phyloP scores from a whole-genome alignment of 208 protist genomes.

The Leptomonas seymouri region DNA sequence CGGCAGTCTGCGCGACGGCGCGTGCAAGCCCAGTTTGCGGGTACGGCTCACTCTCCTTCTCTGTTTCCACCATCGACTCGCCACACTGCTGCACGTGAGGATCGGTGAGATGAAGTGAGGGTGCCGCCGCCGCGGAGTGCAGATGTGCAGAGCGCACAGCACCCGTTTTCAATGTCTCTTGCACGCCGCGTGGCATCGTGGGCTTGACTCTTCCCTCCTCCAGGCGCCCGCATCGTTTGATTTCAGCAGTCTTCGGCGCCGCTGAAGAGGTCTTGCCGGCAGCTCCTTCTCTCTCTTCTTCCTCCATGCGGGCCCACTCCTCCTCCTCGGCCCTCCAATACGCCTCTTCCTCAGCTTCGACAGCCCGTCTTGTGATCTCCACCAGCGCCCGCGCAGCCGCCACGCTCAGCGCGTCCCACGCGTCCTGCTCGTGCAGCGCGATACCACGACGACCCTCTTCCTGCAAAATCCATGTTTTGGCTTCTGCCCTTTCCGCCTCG shows the following conservation, averaged over 20 bases:
- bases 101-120: too few species aligned
- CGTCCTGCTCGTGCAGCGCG: constrained; percentile 18
- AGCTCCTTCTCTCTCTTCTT: neutral
- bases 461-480: constrained; percentile 5
- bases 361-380: constrained; percentile 19
- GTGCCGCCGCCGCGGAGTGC: too few species aligned
- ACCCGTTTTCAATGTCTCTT: neutral
- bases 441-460: constrained; percentile 22
- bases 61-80: too few species aligned
- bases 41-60: neutral
- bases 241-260: neutral
- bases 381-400: constrained; percentile 28
- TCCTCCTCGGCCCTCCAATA: constrained; percentile 46
- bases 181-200: too few species aligned
- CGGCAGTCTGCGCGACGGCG: constrained; percentile 11
- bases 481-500: constrained; percentile 8
- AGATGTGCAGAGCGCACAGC: too few species aligned
- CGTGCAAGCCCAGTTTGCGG: neutral
- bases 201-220: too few species aligned
- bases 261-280: neutral
- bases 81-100: too few species aligned
- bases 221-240: too few species aligned
- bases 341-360: constrained; percentile 38
- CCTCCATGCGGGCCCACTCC: constrained; percentile 25
- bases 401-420: constrained; percentile 19